Evolutionary conservation across 768 basidiomycete species (phyloP).

Genomic region (Xerocomellus amylosporus): DNA sequence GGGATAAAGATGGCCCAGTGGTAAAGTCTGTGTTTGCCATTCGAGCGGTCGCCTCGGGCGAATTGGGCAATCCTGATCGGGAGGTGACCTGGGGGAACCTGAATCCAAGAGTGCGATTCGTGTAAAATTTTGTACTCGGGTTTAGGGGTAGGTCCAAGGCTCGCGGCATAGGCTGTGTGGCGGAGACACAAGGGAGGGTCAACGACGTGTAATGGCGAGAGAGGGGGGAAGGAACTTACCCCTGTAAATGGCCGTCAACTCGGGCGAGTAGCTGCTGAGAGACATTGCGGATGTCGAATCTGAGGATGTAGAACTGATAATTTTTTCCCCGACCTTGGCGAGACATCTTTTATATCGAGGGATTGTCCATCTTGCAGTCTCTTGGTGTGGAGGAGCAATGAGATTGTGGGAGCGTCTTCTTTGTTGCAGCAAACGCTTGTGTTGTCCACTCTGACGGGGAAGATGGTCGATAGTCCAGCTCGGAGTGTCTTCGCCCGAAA

Average conservation of each 20-base stretch:
- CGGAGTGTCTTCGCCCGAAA: not conserved
- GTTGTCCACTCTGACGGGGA: not conserved
- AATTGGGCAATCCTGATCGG: slow-evolving; percentile 8
- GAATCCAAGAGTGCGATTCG: not conserved
- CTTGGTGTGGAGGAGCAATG: not conserved
- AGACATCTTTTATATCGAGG: slow-evolving; percentile 5
- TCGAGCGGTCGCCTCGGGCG: not conserved
- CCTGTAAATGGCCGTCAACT: slow-evolving; percentile 6
- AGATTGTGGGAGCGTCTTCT: not conserved
- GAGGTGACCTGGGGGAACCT: slow-evolving; percentile 3
- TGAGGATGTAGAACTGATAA: not conserved
- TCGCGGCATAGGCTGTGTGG: slow-evolving; percentile 7
- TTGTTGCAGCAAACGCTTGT: not conserved
- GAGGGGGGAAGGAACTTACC: not conserved
- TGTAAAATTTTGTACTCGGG: slow-evolving; percentile 13
- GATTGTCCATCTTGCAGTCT: not conserved
- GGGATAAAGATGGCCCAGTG: slow-evolving; percentile 11
- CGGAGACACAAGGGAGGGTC: not conserved
- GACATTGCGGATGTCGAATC: slow-evolving; percentile 4
- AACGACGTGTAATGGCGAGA: not conserved
- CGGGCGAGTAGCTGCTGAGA: not conserved
- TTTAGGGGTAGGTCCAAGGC: not conserved
- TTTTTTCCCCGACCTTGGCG: not conserved
- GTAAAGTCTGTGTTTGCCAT: not conserved
- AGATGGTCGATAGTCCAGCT: not conserved